phyloP scores from a whole-genome alignment of 2,329 filamentous ascomycete species.

The Colletotrichum magnum region DNA sequence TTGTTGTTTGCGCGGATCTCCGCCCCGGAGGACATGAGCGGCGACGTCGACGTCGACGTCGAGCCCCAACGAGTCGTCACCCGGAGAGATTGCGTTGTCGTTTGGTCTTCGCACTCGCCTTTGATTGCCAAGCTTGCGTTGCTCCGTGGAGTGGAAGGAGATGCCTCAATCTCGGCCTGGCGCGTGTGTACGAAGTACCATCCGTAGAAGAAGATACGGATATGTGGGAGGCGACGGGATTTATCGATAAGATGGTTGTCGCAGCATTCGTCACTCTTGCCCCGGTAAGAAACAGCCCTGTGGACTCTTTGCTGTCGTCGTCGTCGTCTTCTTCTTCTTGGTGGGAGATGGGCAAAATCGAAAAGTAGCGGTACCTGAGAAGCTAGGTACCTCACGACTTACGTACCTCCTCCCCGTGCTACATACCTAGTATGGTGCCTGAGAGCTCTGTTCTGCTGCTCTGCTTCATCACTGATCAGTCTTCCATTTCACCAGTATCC shows the following conservation, averaged over 20 bases:
- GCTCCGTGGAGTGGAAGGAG: conserved; percentile 15
- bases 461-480: no score
- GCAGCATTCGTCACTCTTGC: conserved; percentile 5
- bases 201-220: neutral
- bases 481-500: no score
- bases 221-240: conserved; percentile 33
- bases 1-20: conserved; percentile 18
- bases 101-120: neutral
- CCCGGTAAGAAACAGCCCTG: neutral
- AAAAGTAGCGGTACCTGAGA: no score
- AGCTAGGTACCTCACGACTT: no score
- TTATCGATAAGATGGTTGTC: conserved; percentile 12
- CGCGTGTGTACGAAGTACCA: neutral
- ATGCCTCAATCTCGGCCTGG: conserved; percentile 27
- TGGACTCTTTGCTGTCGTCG: neutral
- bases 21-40: neutral
- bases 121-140: conserved; percentile 29
- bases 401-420: no score
- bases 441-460: no score
- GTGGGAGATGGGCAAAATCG: no score
- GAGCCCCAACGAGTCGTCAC: conserved; percentile 23
- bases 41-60: neutral
- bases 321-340: no score
- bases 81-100: conserved; percentile 27
- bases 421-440: no score